Conservation (phyloP, 257 asterid genomes). For the Eucommia ulmoides region DNA sequence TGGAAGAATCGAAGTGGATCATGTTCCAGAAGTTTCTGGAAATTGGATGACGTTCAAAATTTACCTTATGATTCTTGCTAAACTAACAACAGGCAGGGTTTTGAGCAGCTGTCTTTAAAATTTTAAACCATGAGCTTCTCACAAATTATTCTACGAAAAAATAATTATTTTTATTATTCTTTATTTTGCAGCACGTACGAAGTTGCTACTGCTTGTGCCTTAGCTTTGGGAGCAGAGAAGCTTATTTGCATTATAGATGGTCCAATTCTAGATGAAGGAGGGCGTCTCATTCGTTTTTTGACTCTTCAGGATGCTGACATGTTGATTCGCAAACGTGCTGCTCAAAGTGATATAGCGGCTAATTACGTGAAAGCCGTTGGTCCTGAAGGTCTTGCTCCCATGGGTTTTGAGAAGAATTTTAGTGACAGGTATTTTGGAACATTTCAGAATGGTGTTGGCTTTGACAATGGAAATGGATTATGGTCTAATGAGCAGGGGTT, state of each 20-base stretch:
- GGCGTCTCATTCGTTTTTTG: conserved; percentile 67
- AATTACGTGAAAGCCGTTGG: conserved; percentile 77
- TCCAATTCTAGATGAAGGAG: conserved; percentile 64
- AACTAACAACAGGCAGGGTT: too few relatives aligned
- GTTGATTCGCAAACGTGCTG: conserved; percentile 64
- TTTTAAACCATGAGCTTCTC: too few relatives aligned
- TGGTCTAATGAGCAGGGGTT: conserved; percentile 90
- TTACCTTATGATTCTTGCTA: too few relatives aligned
- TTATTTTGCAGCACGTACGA: conserved; percentile 68
- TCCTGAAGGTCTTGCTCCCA: conserved; percentile 38
- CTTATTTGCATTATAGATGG: conserved; percentile 85
- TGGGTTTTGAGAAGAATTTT: conserved; percentile 28
- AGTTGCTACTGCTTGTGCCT: conserved; percentile 95
- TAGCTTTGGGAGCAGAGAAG: conserved; percentile 89
- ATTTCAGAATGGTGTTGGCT: conserved; percentile 95
- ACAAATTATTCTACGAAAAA: too few relatives aligned
- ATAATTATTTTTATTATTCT: conserved; percentile 5
- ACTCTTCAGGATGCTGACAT: conserved; percentile 77
- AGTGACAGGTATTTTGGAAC: conserved; percentile 32
- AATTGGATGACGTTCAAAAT: too few relatives aligned
- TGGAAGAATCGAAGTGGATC: too few relatives aligned
- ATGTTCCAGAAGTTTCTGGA: too few relatives aligned
- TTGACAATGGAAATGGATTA: conserved; percentile 78
- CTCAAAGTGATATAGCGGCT: conserved; percentile 82
- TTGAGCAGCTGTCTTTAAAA: conserved; percentile 7